Evolutionary conservation across 2,329 filamentous ascomycete species (phyloP).

Genomic region (Ophiobolus disseminans): DNA sequence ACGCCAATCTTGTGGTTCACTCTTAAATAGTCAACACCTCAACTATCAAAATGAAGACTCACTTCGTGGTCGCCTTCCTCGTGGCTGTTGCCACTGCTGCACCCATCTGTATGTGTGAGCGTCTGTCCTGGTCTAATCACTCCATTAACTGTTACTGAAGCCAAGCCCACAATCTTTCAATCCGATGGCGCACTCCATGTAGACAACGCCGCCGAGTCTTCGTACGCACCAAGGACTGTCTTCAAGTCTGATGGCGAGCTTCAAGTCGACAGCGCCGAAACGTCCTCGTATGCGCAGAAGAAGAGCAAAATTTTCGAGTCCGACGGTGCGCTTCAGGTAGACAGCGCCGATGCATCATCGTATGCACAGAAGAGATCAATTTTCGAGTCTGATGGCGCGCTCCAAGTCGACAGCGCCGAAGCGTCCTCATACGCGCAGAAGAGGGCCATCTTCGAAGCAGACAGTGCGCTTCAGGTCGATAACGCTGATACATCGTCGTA

Average conservation of each 20-base stretch:
- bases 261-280: conserved; percentile 3
- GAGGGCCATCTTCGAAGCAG: too few species aligned
- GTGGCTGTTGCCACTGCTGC: conserved; percentile 1
- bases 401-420: conserved; percentile 3
- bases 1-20: too few species aligned
- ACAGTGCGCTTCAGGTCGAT: too few species aligned
- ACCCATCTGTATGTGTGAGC: neutral
- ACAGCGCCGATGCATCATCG: neutral
- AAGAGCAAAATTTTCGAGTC: neutral
- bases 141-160: neutral
- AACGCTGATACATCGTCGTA: too few species aligned
- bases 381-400: neutral
- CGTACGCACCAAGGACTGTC: conserved; percentile 1
- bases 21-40: too few species aligned
- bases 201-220: neutral
- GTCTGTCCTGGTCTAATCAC: neutral
- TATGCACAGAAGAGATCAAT: neutral
- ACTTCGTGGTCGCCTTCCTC: neutral
- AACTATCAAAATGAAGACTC: conserved; percentile 1
- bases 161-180: neutral
- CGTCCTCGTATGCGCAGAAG: conserved; percentile 6
- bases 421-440: conserved; percentile 4
- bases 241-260: conserved; percentile 4
- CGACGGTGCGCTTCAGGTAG: conserved; percentile 1
- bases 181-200: conserved; percentile 1